Evolutionary conservation across 208 protist species (phyloP).

Genomic region (Herpetomonas tarakana): DNA sequence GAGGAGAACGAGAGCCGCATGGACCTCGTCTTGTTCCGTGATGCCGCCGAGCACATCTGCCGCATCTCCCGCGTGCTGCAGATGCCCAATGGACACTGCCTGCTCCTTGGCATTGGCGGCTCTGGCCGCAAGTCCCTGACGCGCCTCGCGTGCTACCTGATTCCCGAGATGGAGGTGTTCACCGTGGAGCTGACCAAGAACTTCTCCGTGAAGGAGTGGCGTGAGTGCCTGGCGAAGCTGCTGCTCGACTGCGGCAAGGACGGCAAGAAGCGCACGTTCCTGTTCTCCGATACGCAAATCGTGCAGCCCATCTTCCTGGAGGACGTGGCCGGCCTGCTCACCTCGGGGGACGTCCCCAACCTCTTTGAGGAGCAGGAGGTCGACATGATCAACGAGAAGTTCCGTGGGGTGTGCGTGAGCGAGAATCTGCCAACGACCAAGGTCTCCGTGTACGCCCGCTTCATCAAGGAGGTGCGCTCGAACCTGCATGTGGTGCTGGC

Average conservation of each 20-base stretch:
- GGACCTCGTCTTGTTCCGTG: conserved; percentile 96
- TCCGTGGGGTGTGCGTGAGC: conserved; percentile 87
- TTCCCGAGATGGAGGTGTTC: conserved; percentile 93
- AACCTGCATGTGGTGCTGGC: conserved; percentile 96
- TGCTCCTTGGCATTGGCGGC: conserved; percentile 97
- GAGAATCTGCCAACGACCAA: conserved; percentile 94
- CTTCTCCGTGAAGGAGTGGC: conserved; percentile 97
- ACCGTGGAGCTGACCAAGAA: conserved; percentile 96
- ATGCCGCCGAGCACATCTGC: conserved; percentile 96
- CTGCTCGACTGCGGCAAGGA: conserved; percentile 95
- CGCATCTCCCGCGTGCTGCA: conserved; percentile 94
- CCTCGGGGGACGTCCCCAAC: conserved; percentile 97
- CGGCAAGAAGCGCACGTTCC: conserved; percentile 94
- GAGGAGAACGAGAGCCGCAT: conserved; percentile 91
- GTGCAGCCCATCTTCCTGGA: conserved; percentile 96
- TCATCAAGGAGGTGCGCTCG: conserved; percentile 91
- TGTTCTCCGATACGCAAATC: conserved; percentile 98
- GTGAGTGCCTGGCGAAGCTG: conserved; percentile 92
- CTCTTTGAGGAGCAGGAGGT: conserved; percentile 95
- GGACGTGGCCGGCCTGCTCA: conserved; percentile 97
- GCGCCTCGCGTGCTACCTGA: conserved; percentile 93
- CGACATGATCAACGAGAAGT: conserved; percentile 94
- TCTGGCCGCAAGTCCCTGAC: conserved; percentile 95
- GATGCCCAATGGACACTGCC: conserved; percentile 94
- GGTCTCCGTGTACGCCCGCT: conserved; percentile 94